phyloP scores from a whole-genome alignment of 129 eudicot species.

The Tagetes patula region DNA sequence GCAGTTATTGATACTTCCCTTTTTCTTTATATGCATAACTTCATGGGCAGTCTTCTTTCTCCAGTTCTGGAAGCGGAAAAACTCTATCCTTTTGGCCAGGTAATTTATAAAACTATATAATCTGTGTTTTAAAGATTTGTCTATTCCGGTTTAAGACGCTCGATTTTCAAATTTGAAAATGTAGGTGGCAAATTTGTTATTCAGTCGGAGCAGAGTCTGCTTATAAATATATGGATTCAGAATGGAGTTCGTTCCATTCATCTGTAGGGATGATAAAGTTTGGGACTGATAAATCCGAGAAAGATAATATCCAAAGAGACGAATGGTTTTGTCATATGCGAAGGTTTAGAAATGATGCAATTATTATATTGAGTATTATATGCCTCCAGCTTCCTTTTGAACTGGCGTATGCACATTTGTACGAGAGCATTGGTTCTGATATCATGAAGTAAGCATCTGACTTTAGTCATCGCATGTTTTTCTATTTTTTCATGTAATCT shows the following conservation, averaged over 20 bases:
- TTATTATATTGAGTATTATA: constrained; percentile 73
- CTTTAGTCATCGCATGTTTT: neutral
- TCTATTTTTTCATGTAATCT: neutral
- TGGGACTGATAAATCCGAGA: constrained; percentile 47
- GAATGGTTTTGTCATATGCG: constrained; percentile 78
- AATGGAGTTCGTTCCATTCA: constrained; percentile 52
- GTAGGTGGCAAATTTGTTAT: constrained; percentile 76
- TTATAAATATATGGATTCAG: constrained; percentile 50
- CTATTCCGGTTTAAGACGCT: neutral
- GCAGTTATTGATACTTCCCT: constrained; percentile 75
- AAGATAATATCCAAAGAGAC: constrained; percentile 68
- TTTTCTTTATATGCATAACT: constrained; percentile 63
- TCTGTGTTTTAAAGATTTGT: neutral
- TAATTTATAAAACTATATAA: constrained; percentile 23
- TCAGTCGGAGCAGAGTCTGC: constrained; percentile 59
- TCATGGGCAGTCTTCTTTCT: constrained; percentile 88
- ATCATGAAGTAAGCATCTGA: constrained; percentile 54
- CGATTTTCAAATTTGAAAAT: neutral
- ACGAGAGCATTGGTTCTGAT: constrained; percentile 71
- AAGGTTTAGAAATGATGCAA: constrained; percentile 81
- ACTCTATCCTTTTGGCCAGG: constrained; percentile 78
- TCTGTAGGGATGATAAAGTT: constrained; percentile 43
- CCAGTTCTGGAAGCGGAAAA: constrained; percentile 94
- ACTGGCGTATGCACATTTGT: constrained; percentile 93
- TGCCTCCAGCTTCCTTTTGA: constrained; percentile 96